Percentiles rank a stretch among this genome's conserved stretches.
Evolutionary conservation across 2,329 filamentous ascomycete genomes (phyloP).

Genomic region (Fusarium sp.): DNA sequence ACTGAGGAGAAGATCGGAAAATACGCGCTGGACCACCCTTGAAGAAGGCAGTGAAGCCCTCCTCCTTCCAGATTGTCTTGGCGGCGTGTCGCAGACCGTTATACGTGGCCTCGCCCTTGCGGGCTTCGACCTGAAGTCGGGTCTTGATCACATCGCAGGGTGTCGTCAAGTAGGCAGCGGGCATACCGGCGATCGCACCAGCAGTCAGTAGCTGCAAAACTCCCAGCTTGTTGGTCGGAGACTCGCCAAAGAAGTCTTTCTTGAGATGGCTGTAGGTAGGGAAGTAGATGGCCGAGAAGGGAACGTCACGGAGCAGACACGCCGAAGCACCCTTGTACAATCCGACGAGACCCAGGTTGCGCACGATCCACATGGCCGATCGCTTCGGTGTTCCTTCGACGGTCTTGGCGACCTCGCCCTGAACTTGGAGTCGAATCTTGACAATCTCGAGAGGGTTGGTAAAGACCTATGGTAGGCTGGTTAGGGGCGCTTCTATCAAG

Average conservation of each 20-base stretch:
- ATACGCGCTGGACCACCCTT: conserved; percentile 97
- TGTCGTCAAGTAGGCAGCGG: conserved; percentile 91
- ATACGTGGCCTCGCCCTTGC: conserved; percentile 92
- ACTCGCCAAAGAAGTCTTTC: conserved; percentile 91
- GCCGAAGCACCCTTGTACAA: conserved; percentile 97
- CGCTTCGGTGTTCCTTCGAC: conserved; percentile 83
- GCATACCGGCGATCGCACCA: conserved; percentile 93
- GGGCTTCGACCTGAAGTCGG: conserved; percentile 93
- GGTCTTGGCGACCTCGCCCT: conserved; percentile 92
- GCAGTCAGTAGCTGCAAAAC: conserved; percentile 90
- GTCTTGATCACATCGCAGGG: conserved; percentile 99
- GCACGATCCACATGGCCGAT: conserved; percentile 97
- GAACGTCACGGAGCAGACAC: conserved; percentile 93
- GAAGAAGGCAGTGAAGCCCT: conserved; percentile 97
- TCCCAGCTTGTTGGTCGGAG: conserved; percentile 84
- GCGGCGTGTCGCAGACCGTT: conserved; percentile 88
- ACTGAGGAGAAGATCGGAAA: conserved; percentile 92
- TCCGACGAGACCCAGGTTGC: conserved; percentile 90
- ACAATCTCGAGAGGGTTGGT: conserved; percentile 99
- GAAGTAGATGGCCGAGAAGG: conserved; percentile 99
- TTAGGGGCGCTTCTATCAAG: background rate
- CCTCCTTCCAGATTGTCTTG: conserved; percentile 82
- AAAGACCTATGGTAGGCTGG: conserved; percentile 70
- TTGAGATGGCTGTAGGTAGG: conserved; percentile 95
- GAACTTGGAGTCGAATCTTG: conserved; percentile 97